Evolutionary conservation across 164 flowering plant species (phyloP), one percentile per base, ranked within the genome.

Genomic region (Akebia trifoliata): DNA sequence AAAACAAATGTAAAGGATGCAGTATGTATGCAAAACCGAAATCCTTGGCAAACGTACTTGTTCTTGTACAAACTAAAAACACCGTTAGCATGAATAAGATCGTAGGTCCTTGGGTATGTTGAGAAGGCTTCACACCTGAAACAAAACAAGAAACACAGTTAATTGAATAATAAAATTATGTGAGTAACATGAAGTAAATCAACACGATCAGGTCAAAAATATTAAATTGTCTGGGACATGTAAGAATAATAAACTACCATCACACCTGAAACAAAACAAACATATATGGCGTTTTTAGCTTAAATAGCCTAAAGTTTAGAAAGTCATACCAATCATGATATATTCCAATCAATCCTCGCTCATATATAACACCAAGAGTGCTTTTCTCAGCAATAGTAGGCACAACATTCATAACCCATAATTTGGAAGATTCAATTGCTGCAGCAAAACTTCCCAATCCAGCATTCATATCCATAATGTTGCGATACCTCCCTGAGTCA

Each of bases 391-490:
- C 83, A 52, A 88, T 79, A 2, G 94, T 88, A n/a, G 98, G 98
- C 64, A 91, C 78, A 21, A 91, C 98, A 70, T 84, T 91, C 96
- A 91, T 88, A 31, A 84, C 90, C 97, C 97, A 90, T 63, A 73
- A 60, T 60, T 85, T 86, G 4, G 94, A 70, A 64, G 87, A 82
- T 9, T 79, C 71, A 56, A 86, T 65, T 30, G 90, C 84, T 15
- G 98, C 96, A 36, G 95, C 95, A 73, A 91, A 91, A 58, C 98
- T 74, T 58, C 98, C 96, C 58, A 91, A 66, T 17, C 90, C 92
- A 40, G 97, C 93, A 76, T 90, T 90, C 97, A 90, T 90, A 63
- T 90, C 97, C 95, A 90, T 84, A 25, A 90, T 81, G 60, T 91
- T 91, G 46, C 98, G 83, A 31, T 86, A 92, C 68, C 98, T 80